These are phyloP conservation scores for Colletotrichum camelliae DNA, from an alignment of 2,329 filamentous ascomycete species.

Conservation along the genomic window DNA sequence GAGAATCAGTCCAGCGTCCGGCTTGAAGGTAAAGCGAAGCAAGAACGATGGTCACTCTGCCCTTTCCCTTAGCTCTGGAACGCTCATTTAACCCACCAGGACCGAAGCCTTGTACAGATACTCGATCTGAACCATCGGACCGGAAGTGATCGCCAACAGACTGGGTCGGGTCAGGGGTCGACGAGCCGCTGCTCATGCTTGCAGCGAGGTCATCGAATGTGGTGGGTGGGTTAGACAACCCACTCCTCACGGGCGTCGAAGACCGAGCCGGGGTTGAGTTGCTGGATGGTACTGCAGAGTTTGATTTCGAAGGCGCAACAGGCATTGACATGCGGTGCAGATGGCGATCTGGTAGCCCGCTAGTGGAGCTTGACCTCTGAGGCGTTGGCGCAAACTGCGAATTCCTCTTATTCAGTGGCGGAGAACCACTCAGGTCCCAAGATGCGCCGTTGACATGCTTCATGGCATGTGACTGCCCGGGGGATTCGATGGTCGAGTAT, in stretches of 20 bases:
- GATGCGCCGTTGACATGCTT: conserved; percentile 45
- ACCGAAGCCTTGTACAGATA: conserved; percentile 74
- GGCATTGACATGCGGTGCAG: conserved; percentile 84
- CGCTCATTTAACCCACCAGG: conserved; percentile 75
- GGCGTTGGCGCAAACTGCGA: conserved; percentile 58
- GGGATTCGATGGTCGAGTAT: conserved; percentile 79
- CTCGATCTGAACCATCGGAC: conserved; percentile 59
- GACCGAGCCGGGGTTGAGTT: conserved; percentile 54
- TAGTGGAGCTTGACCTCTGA: conserved; percentile 59
- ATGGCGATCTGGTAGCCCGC: conserved; percentile 61
- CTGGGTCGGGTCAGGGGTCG: conserved; percentile 46
- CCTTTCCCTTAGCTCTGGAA: conserved; percentile 80
- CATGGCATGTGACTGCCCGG: conserved; percentile 56
- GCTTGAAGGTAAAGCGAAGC: conserved; percentile 88
- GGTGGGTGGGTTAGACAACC: conserved; percentile 52
- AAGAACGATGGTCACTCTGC: conserved; percentile 78
- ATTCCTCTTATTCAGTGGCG: conserved; percentile 52
- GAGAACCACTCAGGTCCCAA: conserved; percentile 46
- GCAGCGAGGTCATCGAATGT: conserved; percentile 53
- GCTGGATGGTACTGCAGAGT: conserved; percentile 46
- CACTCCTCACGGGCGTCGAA: conserved; percentile 56
- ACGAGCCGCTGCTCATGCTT: conserved; percentile 36
- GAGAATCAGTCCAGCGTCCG: conserved; percentile 87
- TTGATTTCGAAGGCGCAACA: conserved; percentile 59
- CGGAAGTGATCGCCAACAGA: conserved; percentile 48